Evolutionary conservation across 306 rosid species (phyloP).

Genomic region (Trifolium subterraneum): DNA sequence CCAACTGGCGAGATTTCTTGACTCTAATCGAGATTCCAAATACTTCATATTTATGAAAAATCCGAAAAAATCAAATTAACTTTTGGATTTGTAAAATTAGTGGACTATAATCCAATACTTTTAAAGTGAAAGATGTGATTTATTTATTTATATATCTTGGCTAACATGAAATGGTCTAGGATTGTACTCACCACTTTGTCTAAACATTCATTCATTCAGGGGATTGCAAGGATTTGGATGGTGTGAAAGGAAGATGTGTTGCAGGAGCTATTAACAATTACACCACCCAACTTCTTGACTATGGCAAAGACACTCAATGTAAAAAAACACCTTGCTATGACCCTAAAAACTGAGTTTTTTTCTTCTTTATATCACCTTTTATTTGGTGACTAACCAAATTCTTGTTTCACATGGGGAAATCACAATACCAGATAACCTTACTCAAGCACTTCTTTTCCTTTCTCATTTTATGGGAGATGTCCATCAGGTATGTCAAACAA

Average conservation of each 20-base stretch:
- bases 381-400: slow-evolving; percentile 30
- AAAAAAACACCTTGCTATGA: slow-evolving; percentile 14
- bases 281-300: slow-evolving; percentile 67
- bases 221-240: slow-evolving; percentile 79
- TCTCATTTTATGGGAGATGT: slow-evolving; percentile 92
- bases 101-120: neutral
- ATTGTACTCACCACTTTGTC: neutral
- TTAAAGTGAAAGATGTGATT: slow-evolving; percentile 13
- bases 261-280: slow-evolving; percentile 76
- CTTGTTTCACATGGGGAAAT: slow-evolving; percentile 18
- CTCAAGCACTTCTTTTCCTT: slow-evolving; percentile 86
- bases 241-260: slow-evolving; percentile 67
- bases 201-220: slow-evolving; percentile 54
- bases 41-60: too few relatives aligned
- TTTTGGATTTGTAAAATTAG: neutral
- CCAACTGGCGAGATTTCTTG: neutral
- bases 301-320: slow-evolving; percentile 52
- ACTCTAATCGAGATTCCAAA: too few relatives aligned
- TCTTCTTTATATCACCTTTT: neutral
- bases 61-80: too few relatives aligned
- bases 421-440: slow-evolving; percentile 70
- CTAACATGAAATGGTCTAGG: neutral
- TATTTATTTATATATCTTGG: too few relatives aligned
- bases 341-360: neutral
- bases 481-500: slow-evolving; percentile 62